Conservation (phyloP, 495 filamentous ascomycete species). For the Collariella sp. region DNA sequence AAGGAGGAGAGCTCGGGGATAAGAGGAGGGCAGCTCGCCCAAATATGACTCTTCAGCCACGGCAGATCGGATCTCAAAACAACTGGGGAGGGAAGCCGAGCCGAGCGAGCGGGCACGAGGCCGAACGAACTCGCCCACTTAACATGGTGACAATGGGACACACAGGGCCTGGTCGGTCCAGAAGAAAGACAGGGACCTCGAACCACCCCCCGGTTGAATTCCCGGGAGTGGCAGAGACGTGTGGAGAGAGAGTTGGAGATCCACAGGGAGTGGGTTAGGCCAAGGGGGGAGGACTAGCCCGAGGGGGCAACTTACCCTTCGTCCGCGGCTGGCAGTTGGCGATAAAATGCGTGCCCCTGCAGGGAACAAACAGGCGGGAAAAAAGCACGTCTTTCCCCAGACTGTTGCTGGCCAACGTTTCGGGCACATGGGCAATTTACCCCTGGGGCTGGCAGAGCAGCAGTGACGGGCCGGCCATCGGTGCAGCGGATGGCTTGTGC, state of each 20-base stretch:
- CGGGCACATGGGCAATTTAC: slow-evolving; percentile 6
- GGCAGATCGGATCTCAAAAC: slow-evolving; percentile 14
- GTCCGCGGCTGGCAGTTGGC: slow-evolving; percentile 7
- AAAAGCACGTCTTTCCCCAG: background rate
- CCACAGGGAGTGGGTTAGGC: slow-evolving; percentile 10
- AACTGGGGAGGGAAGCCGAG: slow-evolving; percentile 9
- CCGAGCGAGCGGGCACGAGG: slow-evolving; percentile 13
- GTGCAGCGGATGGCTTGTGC: slow-evolving; percentile 9
- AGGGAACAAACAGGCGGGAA: background rate
- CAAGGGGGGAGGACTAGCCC: background rate
- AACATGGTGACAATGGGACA: background rate
- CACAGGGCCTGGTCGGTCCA: background rate
- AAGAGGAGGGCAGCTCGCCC: background rate
- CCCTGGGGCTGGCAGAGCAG: no score
- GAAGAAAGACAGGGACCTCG: background rate
- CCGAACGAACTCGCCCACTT: background rate
- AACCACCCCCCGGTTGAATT: background rate
- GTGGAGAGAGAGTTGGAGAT: slow-evolving; percentile 3
- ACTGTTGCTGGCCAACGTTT: background rate
- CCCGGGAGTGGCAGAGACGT: background rate
- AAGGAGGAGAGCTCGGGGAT: background rate
- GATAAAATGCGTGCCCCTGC: background rate
- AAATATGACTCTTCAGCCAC: slow-evolving; percentile 14
- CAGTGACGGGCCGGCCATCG: slow-evolving; percentile 10
- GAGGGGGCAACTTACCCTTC: background rate